Evolutionary conservation across 2,329 filamentous ascomycete genomes (phyloP).

Genomic region (Chrysoporthe deuterocubensis): DNA sequence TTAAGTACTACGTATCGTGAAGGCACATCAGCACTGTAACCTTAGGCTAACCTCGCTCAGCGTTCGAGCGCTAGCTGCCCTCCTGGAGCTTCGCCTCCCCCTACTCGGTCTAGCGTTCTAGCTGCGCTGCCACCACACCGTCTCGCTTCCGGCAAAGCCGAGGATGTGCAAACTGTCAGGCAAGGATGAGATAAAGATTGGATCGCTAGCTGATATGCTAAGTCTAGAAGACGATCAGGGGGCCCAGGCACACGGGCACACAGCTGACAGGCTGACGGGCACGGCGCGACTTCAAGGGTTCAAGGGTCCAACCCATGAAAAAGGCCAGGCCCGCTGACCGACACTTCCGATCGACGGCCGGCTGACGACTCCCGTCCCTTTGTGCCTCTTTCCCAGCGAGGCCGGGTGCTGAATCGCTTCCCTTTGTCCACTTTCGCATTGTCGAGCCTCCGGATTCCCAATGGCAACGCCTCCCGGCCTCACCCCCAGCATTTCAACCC

Average conservation of each 20-base stretch:
- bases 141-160: background rate
- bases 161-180: background rate
- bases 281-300: background rate
- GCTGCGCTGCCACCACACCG: background rate
- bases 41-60: too few species aligned
- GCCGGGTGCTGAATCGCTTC: background rate
- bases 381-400: background rate
- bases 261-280: background rate
- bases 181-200: background rate
- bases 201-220: background rate
- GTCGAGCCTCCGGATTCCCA: background rate
- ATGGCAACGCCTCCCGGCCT: background rate
- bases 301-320: background rate
- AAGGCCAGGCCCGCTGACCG: conserved; percentile 1
- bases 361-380: background rate
- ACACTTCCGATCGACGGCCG: conserved; percentile 8
- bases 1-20: too few species aligned
- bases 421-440: conserved; percentile 1
- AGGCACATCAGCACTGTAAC: too few species aligned
- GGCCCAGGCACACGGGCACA: background rate
- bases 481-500: background rate
- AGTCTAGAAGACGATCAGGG: conserved; percentile 2
- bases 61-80: too few species aligned
- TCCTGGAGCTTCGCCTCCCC: too few species aligned
- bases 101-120: too few species aligned